phyloP scores from a whole-genome alignment of 2,329 filamentous ascomycete genomes.

The Camillea tinctor region DNA sequence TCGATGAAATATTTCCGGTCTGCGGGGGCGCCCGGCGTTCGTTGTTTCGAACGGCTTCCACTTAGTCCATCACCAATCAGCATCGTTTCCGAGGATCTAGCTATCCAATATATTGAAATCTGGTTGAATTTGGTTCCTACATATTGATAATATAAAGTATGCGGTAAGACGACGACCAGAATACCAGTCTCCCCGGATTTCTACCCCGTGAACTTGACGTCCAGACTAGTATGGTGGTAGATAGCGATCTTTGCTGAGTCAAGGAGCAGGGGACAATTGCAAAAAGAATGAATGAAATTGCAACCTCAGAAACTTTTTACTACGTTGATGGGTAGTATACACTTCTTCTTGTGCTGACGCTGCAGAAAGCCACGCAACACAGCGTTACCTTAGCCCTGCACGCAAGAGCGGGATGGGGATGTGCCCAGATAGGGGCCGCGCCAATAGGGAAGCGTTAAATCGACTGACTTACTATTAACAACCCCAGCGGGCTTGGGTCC shows the following conservation, averaged over 20 bases:
- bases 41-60: not conserved
- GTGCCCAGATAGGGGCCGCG: not conserved
- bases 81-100: not conserved
- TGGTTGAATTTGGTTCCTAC: not conserved
- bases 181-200: not conserved
- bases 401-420: not conserved
- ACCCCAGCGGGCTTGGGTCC: not conserved
- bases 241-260: not conserved
- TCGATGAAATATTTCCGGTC: not conserved
- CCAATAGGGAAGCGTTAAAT: not conserved
- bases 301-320: not conserved
- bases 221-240: too few species aligned
- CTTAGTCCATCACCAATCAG: not conserved
- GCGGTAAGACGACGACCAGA: not conserved
- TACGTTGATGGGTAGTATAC: not conserved
- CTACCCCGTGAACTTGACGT: not conserved
- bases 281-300: not conserved
- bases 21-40: not conserved
- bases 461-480: not conserved
- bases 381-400: not conserved
- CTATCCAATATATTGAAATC: not conserved
- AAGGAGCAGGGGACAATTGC: not conserved
- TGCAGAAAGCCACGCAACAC: not conserved
- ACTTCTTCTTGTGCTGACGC: not conserved
- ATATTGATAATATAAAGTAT: not conserved